Evolutionary conservation across 495 filamentous ascomycete genomes (phyloP), one percentile per base, ranked within the genome.

Genomic region (Talaromyces wortmannii): DNA sequence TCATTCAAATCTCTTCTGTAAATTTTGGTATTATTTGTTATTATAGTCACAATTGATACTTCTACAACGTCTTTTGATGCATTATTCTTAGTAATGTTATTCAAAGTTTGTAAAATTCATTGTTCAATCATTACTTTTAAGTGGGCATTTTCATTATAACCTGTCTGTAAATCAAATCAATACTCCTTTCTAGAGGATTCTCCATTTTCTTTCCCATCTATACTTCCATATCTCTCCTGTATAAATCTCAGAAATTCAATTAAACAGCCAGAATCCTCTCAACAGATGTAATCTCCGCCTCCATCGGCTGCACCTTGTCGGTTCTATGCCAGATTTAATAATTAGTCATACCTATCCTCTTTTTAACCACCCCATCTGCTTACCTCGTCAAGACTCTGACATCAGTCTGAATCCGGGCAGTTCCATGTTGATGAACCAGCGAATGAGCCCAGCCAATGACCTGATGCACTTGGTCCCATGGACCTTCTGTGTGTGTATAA

Each of bases 401-500:
- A 60, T 91, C 89, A 4, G 82, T 88, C 69, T 96, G 90, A 17
- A 95, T 83, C 23, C 91, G 69, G 50, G 85, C 72, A 45, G 88
- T 81, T 30, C 89, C 89, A 29, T 80, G 80, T 60, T 83, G 71
- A 61, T 96, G 91, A 44, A 95, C 76, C 50, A 91, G 69, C n/a
- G 75, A 75, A 65, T 96, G 92, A 0, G 87, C 88, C 65, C 90
- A 84, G 4, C 91, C 91, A 61, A 96, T 88, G 31, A 91, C 69
- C 53, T 68, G 78, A 77, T 89, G 84, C 32, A 92, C 89, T 16
- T 89, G 78, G 57, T 91, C 86, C 90, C 90, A 95, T 31, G 83
- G 78, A 15, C 91, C 91, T 65, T 96, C 91, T 91, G 57, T 60
- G 52, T 12, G 6, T 1, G 3, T 15, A 53, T 23, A n/a, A 31